phyloP scores from a whole-genome alignment of 164 flowering plant genomes.

The Umbilicus rupestris region DNA sequence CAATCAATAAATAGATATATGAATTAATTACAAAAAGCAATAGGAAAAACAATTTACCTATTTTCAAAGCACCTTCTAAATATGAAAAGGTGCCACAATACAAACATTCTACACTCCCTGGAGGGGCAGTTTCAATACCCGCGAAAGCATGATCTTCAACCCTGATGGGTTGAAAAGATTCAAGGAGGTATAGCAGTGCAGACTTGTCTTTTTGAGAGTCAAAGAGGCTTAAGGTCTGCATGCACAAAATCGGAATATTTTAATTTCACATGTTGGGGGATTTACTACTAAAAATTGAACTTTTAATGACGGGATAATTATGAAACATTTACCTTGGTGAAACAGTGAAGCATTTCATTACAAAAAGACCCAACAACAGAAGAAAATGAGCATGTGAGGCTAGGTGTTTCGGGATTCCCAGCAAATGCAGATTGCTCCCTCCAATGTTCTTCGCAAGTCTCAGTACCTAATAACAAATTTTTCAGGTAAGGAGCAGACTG shows the following conservation, averaged over 20 bases:
- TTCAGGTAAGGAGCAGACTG: neutral
- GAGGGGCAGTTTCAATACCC: constrained; percentile 31
- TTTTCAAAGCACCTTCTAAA: constrained; percentile 43
- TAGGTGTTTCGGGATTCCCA: constrained; percentile 43
- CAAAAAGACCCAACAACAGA: constrained; percentile 33
- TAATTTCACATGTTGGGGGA: neutral
- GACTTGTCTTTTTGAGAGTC: constrained; percentile 30
- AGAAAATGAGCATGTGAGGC: constrained; percentile 26
- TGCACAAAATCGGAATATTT: neutral
- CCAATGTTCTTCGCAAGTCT: constrained; percentile 62
- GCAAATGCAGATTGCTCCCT: constrained; percentile 39
- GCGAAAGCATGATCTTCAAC: constrained; percentile 25
- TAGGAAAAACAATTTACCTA: constrained; percentile 26
- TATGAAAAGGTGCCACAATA: constrained; percentile 58
- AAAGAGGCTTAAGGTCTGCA: constrained; percentile 55
- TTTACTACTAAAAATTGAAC: neutral
- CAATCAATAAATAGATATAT: constrained; percentile 2
- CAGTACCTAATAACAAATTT: constrained; percentile 31
- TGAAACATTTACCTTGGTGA: constrained; percentile 41
- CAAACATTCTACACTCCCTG: constrained; percentile 48
- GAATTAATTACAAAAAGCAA: neutral
- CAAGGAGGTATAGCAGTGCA: constrained; percentile 41
- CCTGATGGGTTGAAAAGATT: constrained; percentile 46
- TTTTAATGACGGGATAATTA: neutral
- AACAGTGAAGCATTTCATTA: constrained; percentile 50